A percentile compares a stretch with the other conserved stretches of the same genome.
These are phyloP conservation scores for Trichoderma sp. DNA, from an alignment of 2,329 filamentous ascomycete genomes.

Conservation along the genomic window DNA sequence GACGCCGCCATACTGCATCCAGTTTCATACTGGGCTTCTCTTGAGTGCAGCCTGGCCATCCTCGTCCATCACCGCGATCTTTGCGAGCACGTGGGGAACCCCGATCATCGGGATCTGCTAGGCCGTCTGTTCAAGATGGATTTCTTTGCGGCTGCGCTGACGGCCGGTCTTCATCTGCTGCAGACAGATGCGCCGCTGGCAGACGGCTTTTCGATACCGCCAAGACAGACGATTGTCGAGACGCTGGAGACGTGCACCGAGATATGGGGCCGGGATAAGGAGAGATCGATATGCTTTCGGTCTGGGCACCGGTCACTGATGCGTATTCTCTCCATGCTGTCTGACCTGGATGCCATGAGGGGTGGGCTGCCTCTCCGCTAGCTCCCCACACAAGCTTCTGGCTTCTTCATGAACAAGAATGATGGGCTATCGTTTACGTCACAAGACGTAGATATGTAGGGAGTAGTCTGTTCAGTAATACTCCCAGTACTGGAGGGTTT, in stretches of 20 bases:
- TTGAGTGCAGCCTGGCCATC: slow-evolving; percentile 14
- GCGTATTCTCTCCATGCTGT: slow-evolving; percentile 6
- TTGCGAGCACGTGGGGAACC: slow-evolving; percentile 5
- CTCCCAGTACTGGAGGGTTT: too few species aligned
- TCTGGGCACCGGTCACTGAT: slow-evolving; percentile 3
- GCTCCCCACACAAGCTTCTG: too few species aligned
- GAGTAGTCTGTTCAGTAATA: too few species aligned
- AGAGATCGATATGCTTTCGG: neutral
- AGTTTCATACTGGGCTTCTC: slow-evolving; percentile 18
- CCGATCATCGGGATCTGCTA: neutral
- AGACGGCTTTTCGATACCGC: slow-evolving; percentile 7
- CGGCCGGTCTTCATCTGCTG: slow-evolving; percentile 8
- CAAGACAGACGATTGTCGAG: slow-evolving; percentile 6
- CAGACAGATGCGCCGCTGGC: slow-evolving; percentile 12
- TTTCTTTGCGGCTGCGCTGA: slow-evolving; percentile 14
- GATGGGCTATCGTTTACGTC: too few species aligned
- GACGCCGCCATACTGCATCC: neutral
- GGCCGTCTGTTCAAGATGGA: slow-evolving; percentile 13
- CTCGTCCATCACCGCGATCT: slow-evolving; percentile 13
- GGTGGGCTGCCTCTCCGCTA: neutral
- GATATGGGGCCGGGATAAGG: slow-evolving; percentile 13
- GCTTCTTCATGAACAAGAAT: too few species aligned
- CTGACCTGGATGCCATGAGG: neutral
- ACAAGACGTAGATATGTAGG: too few species aligned
- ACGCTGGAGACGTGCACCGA: slow-evolving; percentile 1